phyloP scores from a whole-genome alignment of 768 basidiomycete genomes.

The Cubamyces lactineus region DNA sequence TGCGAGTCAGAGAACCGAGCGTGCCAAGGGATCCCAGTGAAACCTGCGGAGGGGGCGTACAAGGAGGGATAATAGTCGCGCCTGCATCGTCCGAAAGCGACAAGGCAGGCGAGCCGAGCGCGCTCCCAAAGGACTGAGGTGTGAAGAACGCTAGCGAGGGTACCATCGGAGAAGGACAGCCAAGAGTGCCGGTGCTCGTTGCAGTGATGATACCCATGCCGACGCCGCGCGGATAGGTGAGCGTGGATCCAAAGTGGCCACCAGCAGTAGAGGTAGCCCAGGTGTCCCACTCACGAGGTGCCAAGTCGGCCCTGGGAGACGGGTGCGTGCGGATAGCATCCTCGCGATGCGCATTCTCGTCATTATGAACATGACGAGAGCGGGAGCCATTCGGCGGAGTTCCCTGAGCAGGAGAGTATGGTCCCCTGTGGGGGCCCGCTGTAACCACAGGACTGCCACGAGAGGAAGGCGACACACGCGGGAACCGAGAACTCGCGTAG shows the following conservation, averaged over 20 bases:
- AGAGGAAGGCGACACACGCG: not conserved
- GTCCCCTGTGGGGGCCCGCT: not conserved
- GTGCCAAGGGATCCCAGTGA: conserved; percentile 12
- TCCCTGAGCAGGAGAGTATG: not conserved
- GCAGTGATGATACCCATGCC: conserved; percentile 18
- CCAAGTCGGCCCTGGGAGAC: not conserved
- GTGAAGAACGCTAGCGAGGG: conserved; percentile 8
- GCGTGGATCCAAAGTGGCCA: not conserved
- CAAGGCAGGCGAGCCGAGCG: conserved; percentile 12
- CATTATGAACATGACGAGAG: not conserved
- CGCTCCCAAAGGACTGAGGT: not conserved
- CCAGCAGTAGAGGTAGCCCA: not conserved
- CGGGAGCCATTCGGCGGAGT: not conserved
- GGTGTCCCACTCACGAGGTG: not conserved
- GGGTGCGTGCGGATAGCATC: not conserved
- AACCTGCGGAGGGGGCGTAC: conserved; percentile 2
- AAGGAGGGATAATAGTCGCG: not conserved
- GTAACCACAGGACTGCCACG: not conserved
- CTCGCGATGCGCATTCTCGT: conserved; percentile 19
- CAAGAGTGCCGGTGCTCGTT: conserved; percentile 9
- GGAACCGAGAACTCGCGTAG: not conserved
- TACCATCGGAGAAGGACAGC: conserved; percentile 6
- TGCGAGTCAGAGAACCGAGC: not conserved
- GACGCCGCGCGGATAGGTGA: not conserved
- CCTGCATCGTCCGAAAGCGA: conserved; percentile 22